These are phyloP conservation scores for Tylopilus felleus DNA, from an alignment of 768 basidiomycete species.

Conservation along the genomic window DNA sequence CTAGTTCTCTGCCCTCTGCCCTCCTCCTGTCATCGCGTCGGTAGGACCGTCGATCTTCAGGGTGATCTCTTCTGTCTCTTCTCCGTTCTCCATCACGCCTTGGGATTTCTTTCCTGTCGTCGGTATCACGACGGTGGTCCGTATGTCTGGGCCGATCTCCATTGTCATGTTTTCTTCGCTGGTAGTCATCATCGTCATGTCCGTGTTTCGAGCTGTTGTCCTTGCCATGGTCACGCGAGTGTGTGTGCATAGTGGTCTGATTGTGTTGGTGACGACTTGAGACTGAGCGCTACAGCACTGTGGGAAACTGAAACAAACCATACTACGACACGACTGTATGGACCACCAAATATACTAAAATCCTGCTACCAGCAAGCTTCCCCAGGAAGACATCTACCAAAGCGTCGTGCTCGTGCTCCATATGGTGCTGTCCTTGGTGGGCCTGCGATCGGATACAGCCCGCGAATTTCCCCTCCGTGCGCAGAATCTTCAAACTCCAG, in stretches of 20 bases:
- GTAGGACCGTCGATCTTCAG: conserved; percentile 17
- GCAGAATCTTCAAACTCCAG: conserved; percentile 11
- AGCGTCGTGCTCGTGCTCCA: conserved; percentile 10
- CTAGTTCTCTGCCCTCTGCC: conserved; percentile 12
- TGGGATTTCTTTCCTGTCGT: conserved; percentile 13
- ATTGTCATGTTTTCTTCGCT: conserved; percentile 8
- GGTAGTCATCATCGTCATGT: conserved; percentile 8
- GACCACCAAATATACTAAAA: too few species aligned
- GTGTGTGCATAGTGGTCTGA: conserved; percentile 13
- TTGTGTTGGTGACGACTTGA: not conserved
- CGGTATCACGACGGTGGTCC: conserved; percentile 15
- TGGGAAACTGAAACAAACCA: conserved; percentile 16
- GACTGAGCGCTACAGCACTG: conserved; percentile 3
- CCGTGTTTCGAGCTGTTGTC: conserved; percentile 12
- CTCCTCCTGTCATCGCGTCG: conserved; percentile 20
- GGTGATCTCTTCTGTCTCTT: conserved; percentile 15
- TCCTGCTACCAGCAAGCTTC: conserved; percentile 4
- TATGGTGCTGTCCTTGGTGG: conserved; percentile 2
- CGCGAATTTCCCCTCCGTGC: not conserved
- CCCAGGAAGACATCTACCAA: conserved; percentile 13
- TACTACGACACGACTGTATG: too few species aligned
- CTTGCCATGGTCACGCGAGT: conserved; percentile 14
- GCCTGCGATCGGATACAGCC: conserved; percentile 9
- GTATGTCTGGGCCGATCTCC: conserved; percentile 7
- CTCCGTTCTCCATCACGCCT: conserved; percentile 24